Evolutionary conservation across 495 filamentous ascomycete species (phyloP).

Genomic region (Beverwykella pulmonaria): DNA sequence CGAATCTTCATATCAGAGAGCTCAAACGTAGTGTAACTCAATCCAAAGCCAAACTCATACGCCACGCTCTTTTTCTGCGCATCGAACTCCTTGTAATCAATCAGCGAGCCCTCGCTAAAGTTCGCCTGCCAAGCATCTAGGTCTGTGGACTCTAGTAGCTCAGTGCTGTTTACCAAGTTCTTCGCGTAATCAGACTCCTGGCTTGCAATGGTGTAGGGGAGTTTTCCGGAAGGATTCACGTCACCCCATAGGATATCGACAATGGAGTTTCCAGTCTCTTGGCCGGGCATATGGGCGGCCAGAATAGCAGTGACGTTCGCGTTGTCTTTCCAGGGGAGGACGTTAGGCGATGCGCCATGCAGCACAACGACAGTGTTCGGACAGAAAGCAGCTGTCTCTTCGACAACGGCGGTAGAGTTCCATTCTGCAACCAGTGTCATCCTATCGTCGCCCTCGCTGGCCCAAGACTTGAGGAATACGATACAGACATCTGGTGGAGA

Average conservation of each 20-base stretch:
- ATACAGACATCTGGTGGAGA: slow-evolving; percentile 50
- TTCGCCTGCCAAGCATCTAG: slow-evolving; percentile 30
- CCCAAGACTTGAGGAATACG: slow-evolving; percentile 61
- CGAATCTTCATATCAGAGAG: slow-evolving; percentile 15
- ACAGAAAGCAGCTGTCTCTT: slow-evolving; percentile 35
- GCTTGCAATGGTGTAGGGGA: slow-evolving; percentile 40
- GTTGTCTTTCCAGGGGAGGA: slow-evolving; percentile 39
- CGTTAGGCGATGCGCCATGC: slow-evolving; percentile 37
- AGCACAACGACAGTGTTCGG: slow-evolving; percentile 44
- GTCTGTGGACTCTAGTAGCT: slow-evolving; percentile 20
- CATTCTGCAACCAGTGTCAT: slow-evolving; percentile 54
- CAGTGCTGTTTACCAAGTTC: slow-evolving; percentile 43
- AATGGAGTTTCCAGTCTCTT: slow-evolving; percentile 37
- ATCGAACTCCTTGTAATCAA: slow-evolving; percentile 59
- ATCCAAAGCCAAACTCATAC: slow-evolving; percentile 54
- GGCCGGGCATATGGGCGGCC: slow-evolving; percentile 41
- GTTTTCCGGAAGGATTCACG: slow-evolving; percentile 32
- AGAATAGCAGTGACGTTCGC: slow-evolving; percentile 47
- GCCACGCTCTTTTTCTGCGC: slow-evolving; percentile 47
- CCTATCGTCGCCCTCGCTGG: slow-evolving; percentile 56
- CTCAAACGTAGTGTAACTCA: slow-evolving; percentile 36
- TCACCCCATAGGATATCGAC: slow-evolving; percentile 38
- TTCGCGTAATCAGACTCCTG: slow-evolving; percentile 42
- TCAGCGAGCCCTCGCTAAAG: slow-evolving; percentile 54
- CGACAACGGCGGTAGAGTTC: slow-evolving; percentile 42